A percentile compares a stretch with the other conserved stretches of the same genome.
phyloP scores from a whole-genome alignment of 495 filamentous ascomycete genomes.

The Lophiotrema nucula region DNA sequence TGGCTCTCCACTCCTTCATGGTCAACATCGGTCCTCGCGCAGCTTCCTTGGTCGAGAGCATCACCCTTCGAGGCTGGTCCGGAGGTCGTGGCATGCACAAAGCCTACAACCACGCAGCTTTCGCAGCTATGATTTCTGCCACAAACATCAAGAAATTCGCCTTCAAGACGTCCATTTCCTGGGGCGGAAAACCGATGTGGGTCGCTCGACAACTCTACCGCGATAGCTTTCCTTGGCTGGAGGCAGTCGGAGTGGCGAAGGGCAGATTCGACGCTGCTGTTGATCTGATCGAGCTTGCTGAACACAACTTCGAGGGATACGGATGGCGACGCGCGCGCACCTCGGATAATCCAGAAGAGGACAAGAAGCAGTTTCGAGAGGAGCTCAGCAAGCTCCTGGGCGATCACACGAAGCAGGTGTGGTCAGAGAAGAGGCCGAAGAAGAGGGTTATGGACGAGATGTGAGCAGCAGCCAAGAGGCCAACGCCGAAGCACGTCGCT shows the following conservation, averaged over 20 bases:
- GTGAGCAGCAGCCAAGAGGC: neutral
- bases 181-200: slow-evolving; percentile 2
- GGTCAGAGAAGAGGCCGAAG: neutral
- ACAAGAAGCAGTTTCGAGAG: slow-evolving; percentile 7
- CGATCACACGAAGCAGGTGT: neutral
- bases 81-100: slow-evolving; percentile 22
- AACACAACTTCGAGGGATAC: slow-evolving; percentile 4
- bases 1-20: slow-evolving; percentile 37
- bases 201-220: slow-evolving; percentile 35
- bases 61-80: slow-evolving; percentile 30
- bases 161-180: slow-evolving; percentile 25
- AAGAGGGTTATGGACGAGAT: neutral
- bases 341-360: neutral
- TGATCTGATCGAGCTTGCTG: slow-evolving; percentile 26
- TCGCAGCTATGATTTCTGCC: slow-evolving; percentile 31
- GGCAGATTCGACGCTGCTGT: slow-evolving; percentile 32
- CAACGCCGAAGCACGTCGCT: too few relatives aligned
- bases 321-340: neutral
- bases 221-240: slow-evolving; percentile 35
- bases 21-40: slow-evolving; percentile 28
- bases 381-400: slow-evolving; percentile 15
- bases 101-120: slow-evolving; percentile 29
- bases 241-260: slow-evolving; percentile 31
- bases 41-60: slow-evolving; percentile 23
- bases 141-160: slow-evolving; percentile 31